These are phyloP conservation scores for Hypoxylon lienhwacheense DNA, from an alignment of 495 filamentous ascomycete genomes.

Conservation along the genomic window DNA sequence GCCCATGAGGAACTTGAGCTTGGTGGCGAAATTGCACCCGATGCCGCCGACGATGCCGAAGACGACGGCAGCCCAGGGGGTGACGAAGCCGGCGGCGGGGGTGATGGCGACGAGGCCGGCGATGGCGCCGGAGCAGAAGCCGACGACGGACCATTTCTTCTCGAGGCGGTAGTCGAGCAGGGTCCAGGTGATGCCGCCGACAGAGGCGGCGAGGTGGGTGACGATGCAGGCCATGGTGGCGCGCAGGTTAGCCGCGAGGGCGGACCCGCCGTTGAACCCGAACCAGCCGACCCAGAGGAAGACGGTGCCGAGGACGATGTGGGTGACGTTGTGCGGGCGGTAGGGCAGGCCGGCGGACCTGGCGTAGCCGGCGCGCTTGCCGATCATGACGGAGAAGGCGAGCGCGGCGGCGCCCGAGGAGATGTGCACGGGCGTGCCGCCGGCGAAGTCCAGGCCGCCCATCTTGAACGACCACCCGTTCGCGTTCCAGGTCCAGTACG, in stretches of 20 bases:
- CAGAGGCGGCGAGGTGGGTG: conserved; percentile 87
- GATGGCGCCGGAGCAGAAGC: conserved; percentile 95
- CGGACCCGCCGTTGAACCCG: conserved; percentile 95
- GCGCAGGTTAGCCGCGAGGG: conserved; percentile 95
- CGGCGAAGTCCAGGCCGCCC: conserved; percentile 82
- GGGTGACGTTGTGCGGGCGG: conserved; percentile 95
- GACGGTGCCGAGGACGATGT: conserved; percentile 93
- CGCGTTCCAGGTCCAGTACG: conserved; percentile 91
- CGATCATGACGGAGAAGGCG: conserved; percentile 82
- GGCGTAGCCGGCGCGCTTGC: conserved; percentile 76
- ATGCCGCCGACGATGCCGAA: conserved; percentile 83
- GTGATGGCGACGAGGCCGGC: conserved; percentile 88
- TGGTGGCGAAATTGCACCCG: conserved; percentile 91
- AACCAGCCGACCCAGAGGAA: conserved; percentile 99
- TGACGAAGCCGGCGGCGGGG: conserved; percentile 84
- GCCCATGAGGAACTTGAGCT: conserved; percentile 76
- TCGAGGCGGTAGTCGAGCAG: conserved; percentile 93
- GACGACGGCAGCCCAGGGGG: conserved; percentile 85
- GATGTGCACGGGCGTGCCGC: conserved; percentile 87
- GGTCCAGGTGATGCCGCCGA: conserved; percentile 85
- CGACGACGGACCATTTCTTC: conserved; percentile 98
- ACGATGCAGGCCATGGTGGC: conserved; percentile 98
- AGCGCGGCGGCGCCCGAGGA: conserved; percentile 76
- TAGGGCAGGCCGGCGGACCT: conserved; percentile 75
- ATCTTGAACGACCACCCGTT: conserved; percentile 74